Percentiles rank a stretch among this genome's conserved stretches.
phyloP scores from a whole-genome alignment of 2,329 filamentous ascomycete genomes.

The Aspergillus sp. region DNA sequence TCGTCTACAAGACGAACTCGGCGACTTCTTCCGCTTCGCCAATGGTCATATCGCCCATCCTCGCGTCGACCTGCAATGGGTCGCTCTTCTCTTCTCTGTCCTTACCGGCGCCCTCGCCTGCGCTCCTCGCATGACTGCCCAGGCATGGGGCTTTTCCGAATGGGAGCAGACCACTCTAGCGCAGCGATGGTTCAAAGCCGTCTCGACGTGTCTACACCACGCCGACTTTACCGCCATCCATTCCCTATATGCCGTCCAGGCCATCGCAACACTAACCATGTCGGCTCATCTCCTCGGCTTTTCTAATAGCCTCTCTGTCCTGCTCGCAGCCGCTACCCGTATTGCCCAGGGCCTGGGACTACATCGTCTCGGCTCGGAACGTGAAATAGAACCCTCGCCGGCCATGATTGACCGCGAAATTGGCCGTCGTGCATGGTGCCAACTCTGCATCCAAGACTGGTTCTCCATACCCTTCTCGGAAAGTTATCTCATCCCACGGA shows the following conservation, averaged over 20 bases:
- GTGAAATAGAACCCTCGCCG: conserved; percentile 24
- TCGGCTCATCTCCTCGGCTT: conserved; percentile 53
- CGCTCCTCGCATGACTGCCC: conserved; percentile 37
- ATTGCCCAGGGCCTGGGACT: conserved; percentile 53
- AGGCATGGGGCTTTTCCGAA: conserved; percentile 49
- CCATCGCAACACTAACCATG: conserved; percentile 52
- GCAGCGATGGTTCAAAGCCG: conserved; percentile 50
- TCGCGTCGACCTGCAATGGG: conserved; percentile 49
- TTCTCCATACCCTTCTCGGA: conserved; percentile 45
- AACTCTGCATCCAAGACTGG: conserved; percentile 48
- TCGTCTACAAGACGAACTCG: conserved; percentile 42
- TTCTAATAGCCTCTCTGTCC: conserved; percentile 51
- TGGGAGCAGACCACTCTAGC: conserved; percentile 46
- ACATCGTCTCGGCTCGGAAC: conserved; percentile 38
- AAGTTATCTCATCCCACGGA: conserved; percentile 40
- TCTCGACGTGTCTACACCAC: conserved; percentile 48
- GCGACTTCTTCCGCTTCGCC: conserved; percentile 26
- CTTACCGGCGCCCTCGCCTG: conserved; percentile 48
- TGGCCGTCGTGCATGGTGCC: conserved; percentile 44
- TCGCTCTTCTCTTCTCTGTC: conserved; percentile 49
- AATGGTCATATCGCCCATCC: conserved; percentile 35
- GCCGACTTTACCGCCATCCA: conserved; percentile 50
- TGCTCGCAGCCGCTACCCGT: conserved; percentile 48
- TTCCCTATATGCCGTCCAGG: conserved; percentile 48
- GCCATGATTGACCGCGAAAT: conserved; percentile 34